phyloP scores from a whole-genome alignment of 345 rosid species.

The Odontarrhena argentea region DNA sequence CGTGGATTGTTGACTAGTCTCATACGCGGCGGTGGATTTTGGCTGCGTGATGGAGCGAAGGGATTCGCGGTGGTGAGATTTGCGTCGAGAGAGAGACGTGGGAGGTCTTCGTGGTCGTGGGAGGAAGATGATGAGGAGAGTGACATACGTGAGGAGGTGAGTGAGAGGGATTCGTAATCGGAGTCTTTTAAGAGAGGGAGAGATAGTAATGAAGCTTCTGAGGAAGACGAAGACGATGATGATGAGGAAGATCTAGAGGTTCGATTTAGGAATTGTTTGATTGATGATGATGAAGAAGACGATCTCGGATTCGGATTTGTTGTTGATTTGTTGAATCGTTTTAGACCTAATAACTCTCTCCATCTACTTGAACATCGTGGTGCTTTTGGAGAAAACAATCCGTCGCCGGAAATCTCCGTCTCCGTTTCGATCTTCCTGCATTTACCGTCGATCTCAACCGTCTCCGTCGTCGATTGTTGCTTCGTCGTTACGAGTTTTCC shows the following conservation, averaged over 20 bases:
- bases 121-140: conserved; percentile 91
- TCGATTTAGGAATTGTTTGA: conserved; percentile 69
- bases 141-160: conserved; percentile 79
- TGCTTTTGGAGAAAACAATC: conserved; percentile 72
- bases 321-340: conserved; percentile 38
- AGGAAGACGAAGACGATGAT: conserved; percentile 40
- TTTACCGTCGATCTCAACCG: conserved; percentile 41
- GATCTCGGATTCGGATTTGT: conserved; percentile 13
- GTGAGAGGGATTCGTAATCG: conserved; percentile 63
- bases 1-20: conserved; percentile 14
- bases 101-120: conserved; percentile 84
- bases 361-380: conserved; percentile 93
- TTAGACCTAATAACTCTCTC: conserved; percentile 85
- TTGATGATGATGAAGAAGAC: conserved; percentile 55
- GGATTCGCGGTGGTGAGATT: conserved; percentile 54
- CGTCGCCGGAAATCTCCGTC: conserved; percentile 47
- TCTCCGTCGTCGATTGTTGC: conserved; percentile 26
- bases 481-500: conserved; percentile 69
- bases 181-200: conserved; percentile 73
- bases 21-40: conserved; percentile 61
- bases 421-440: conserved; percentile 43
- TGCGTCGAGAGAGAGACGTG: conserved; percentile 78
- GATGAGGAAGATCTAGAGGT: conserved; percentile 51
- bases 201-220: conserved; percentile 49
- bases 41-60: conserved; percentile 50